A percentile compares a stretch with the other conserved stretches of the same genome.
These are phyloP conservation scores for Luffa acutangula DNA, from an alignment of 306 rosid genomes.

Conservation along the genomic window DNA sequence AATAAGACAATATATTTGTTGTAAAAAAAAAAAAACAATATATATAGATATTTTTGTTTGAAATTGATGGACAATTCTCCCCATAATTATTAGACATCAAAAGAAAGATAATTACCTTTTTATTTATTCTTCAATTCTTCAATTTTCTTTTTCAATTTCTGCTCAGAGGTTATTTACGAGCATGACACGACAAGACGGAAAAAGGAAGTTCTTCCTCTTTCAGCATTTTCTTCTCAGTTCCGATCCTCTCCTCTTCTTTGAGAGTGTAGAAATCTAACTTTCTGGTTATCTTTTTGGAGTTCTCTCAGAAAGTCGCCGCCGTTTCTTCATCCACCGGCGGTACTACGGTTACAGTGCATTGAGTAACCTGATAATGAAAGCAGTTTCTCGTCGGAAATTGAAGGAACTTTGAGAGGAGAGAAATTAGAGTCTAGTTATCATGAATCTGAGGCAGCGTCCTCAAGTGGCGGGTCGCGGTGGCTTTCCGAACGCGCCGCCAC, in stretches of 20 bases:
- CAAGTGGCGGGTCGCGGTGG: conserved; percentile 1
- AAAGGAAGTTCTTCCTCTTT: neutral
- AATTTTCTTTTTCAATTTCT: neutral
- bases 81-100: neutral
- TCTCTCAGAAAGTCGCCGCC: neutral
- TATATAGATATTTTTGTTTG: neutral
- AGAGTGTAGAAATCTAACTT: neutral
- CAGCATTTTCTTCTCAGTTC: neutral
- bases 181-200: neutral
- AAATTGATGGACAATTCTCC: neutral
- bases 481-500: conserved; percentile 6
- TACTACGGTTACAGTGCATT: neutral
- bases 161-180: neutral
- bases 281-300: neutral
- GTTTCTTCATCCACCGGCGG: neutral
- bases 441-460: conserved; percentile 18
- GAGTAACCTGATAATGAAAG: neutral
- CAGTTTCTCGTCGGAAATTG: neutral
- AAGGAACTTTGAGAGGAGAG: neutral
- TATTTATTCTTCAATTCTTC: neutral
- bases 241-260: neutral
- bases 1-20: neutral
- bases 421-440: neutral
- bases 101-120: neutral
- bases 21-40: too few species aligned